Percentiles rank a stretch among this genome's conserved stretches.
phyloP scores from a whole-genome alignment of 2,329 filamentous ascomycete genomes.

The Ascochyta clinopodiicola region DNA sequence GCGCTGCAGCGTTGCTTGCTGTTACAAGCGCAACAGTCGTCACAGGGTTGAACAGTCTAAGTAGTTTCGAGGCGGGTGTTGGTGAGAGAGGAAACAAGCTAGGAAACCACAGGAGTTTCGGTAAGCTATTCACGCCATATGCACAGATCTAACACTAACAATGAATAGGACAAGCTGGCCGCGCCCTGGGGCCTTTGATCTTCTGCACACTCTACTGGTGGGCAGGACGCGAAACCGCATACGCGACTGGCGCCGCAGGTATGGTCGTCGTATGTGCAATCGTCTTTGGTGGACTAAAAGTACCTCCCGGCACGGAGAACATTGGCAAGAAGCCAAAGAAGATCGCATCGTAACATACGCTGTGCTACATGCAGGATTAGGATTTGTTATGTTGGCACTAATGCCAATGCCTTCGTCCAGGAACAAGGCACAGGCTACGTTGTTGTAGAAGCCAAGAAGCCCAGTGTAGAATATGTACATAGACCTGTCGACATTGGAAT shows the following conservation, averaged over 20 bases:
- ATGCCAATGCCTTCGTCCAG: neutral
- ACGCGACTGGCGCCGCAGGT: constrained; percentile 78
- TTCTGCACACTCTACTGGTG: constrained; percentile 99
- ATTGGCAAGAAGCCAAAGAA: constrained; percentile 34
- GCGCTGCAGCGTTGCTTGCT: constrained; percentile 82
- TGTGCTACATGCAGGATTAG: neutral
- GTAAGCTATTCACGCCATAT: constrained; percentile 34
- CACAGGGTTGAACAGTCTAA: constrained; percentile 88
- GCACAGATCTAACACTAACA: constrained; percentile 18
- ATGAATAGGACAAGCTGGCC: constrained; percentile 77
- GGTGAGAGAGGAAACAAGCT: constrained; percentile 85
- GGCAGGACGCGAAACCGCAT: constrained; percentile 88
- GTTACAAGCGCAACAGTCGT: constrained; percentile 94
- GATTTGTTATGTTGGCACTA: neutral
- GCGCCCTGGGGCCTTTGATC: constrained; percentile 83
- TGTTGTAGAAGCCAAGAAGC: neutral
- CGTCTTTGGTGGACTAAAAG: constrained; percentile 74
- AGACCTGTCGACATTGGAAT: neutral
- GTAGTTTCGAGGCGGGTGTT: constrained; percentile 84
- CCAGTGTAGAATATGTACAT: neutral
- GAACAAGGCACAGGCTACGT: neutral
- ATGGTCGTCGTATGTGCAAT: constrained; percentile 76
- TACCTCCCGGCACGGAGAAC: constrained; percentile 58
- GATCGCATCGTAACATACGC: neutral
- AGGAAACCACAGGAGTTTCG: constrained; percentile 76